A percentile compares a stretch with the other conserved stretches of the same genome.
These are phyloP conservation scores for Trichocladium uniseriatum DNA, from an alignment of 495 filamentous ascomycete genomes.

Conservation along the genomic window DNA sequence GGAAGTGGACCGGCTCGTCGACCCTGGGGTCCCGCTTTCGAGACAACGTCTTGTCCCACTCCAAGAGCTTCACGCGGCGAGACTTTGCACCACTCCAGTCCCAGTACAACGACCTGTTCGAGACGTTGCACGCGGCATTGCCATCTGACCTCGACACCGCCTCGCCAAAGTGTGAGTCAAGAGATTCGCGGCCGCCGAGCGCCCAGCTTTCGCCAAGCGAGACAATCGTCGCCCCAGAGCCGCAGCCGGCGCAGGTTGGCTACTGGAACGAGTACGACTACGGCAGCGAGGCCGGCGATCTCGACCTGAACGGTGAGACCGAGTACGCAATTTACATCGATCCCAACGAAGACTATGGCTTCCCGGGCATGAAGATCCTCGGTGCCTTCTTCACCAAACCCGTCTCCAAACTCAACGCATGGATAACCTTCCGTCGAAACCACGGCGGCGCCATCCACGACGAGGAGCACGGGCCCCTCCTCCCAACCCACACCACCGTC, in stretches of 20 bases:
- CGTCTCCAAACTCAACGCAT: slow-evolving; percentile 35
- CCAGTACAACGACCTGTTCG: slow-evolving; percentile 47
- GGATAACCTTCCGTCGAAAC: slow-evolving; percentile 25
- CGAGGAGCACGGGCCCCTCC: slow-evolving; percentile 28
- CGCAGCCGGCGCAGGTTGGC: slow-evolving; percentile 16
- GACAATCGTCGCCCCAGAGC: slow-evolving; percentile 11
- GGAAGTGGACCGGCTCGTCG: slow-evolving; percentile 61
- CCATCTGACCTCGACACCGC: slow-evolving; percentile 11
- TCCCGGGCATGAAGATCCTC: slow-evolving; percentile 41
- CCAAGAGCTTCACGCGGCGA: slow-evolving; percentile 52
- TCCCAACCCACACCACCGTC: slow-evolving; percentile 5
- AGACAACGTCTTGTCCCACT: slow-evolving; percentile 44
- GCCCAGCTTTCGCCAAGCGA: slow-evolving; percentile 11
- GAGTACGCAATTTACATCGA: slow-evolving; percentile 49
- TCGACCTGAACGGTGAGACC: slow-evolving; percentile 28
- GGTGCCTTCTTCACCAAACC: slow-evolving; percentile 34
- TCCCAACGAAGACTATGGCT: slow-evolving; percentile 37
- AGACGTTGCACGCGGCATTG: slow-evolving; percentile 39
- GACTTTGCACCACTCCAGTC: slow-evolving; percentile 47
- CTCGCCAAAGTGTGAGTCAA: slow-evolving; percentile 12
- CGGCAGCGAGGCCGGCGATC: slow-evolving; percentile 46
- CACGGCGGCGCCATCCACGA: background rate
- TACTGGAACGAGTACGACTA: slow-evolving; percentile 64
- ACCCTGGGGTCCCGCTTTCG: slow-evolving; percentile 50
- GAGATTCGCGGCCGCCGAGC: slow-evolving; percentile 8